Base-by-base conservation (phyloP, 2,329 filamentous ascomycete species). In the Plenodomus lindquistii region DNA sequence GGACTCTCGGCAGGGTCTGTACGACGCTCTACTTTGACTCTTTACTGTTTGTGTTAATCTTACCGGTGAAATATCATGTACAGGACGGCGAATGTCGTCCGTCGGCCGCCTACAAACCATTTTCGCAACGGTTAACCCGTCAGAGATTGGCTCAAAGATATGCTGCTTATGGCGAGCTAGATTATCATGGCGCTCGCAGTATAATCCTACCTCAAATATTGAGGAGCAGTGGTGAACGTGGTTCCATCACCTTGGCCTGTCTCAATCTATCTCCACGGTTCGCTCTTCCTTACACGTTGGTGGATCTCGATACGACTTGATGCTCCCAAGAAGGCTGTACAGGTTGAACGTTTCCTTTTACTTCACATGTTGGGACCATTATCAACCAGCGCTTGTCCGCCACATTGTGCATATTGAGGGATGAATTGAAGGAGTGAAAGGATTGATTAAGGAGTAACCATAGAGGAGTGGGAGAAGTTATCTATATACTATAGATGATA, bases 11-110 rank as follows among this genome's bases (percentile, higher is more conserved):
- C 44, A 77, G 82, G 17, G 75, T 81, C 41, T 74, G 78, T 29
- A 85, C 88, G 89, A 89, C 85, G 17, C 81, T 96, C 4, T 87
- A 87, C 69, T 94, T 96, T 68, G 90, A 95, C 66, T 85, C 85
- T 1, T 97, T 97, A 1, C 70, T 86, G 1, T 86, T 86, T 51
- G 79, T 85, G 19, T 72, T 69, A 27, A 73, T 79, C n/a, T 66
- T 79, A 40, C 57, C 83, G 54, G 81, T 85, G 37, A 86, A 85
- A 63, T 85, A 85, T 59, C 74, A 86, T 16, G 85, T 86, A 39
- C 77, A 79, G 52, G 82, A 84, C 55, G 80, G 81, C 43, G 83
- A 83, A 57, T 81, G 77, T 51, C 67, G 65, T 73, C 68, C 65
- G 65, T 18, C 2, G 16, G 11, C 15, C 13, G 11, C 15, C 16